Base-by-base conservation (phyloP, 1,284 basidiomycete genomes). In the Grifola frondosa region DNA sequence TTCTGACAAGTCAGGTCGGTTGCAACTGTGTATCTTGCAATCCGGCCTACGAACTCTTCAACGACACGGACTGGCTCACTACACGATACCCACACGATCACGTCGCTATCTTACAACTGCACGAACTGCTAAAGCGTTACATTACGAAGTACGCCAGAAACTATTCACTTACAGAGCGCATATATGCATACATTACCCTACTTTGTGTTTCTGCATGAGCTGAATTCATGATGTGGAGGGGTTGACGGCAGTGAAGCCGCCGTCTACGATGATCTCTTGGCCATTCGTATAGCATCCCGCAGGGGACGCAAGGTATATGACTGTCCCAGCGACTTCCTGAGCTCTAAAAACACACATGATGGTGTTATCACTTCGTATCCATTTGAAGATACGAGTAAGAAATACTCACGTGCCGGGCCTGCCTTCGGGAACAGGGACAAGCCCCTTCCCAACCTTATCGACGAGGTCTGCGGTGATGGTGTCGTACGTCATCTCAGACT, bases 201-300 rank as follows among this genome's bases (percentile, higher is more conserved):
- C n/a, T n/a, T n/a, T n/a, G n/a, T n/a, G n/a, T n/a, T n/a, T n/a
- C n/a, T n/a, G n/a, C 28, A 40, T 26, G n/a, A 23, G 29, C 11
- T 22, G 15, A 33, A 56, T 42, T 42, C 32, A 66, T 3, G 42
- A 37, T 2, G 58, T 58, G 5, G 73, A 71, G 28, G 88, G 87
- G 56, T 90, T 90, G 22, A 88, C 83, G n/a, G 79, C 73, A 4
- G 78, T 50, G 59, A 76, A 86, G 2, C 87, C 84, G 22, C 87
- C 88, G 55, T 90, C 87, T 26, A 89, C 74, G 15, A 79, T 64
- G 31, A 90, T 71, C 54, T 88, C 82, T 56, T 88, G 83, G 8
- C 88, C 87, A 52, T 83, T 86, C 46, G 75, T 78, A 57, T 87
- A 90, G 35, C 73, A 76, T 22, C 83, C 86, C 4, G 83, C 83